Evolutionary conservation across 1,284 basidiomycete genomes (phyloP), one percentile per base, ranked within the genome.

Genomic region (Apiotrichum domesticum): DNA sequence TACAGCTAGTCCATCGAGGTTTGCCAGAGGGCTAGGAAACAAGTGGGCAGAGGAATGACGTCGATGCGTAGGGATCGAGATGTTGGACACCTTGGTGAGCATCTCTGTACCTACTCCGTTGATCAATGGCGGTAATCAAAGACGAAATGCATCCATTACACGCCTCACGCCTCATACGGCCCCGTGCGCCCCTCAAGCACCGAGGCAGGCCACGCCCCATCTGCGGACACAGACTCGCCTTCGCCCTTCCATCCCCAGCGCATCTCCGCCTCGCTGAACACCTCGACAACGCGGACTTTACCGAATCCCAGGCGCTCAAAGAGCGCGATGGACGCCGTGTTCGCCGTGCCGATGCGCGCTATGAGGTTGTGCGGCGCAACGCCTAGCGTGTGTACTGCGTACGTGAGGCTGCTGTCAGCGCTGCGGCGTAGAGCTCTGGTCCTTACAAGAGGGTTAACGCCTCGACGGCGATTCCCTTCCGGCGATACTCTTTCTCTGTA

Each of bases 251-350:
- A 61, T 32, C 67, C 69, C 61, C 68, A 78, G 4, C 79, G 80
- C 82, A 90, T 80, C 75, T 90, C 87, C 2, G 87, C 79, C 70
- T 92, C 87, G 35, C 81, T 76, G 66, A 88, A 91, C 13, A 90
- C 84, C 51, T 82, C 79, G 14, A 88, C 85, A 13, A 78, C 71
- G 67, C 85, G 85, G 37, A 82, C 83, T 35, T 85, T 73, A 33
- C 68, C 69, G 63, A 91, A 90, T 0, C 87, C 87, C 0, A 91
- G 79, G 57, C 80, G 82, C 65, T 81, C 75, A 67, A 90, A 90
- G 2, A 92, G 76, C 3, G 68, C 66, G 35, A 87, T 78, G 41
- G 83, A 85, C 0, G 81, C 68, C 8, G 56, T 63, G 65, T 87
- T 87, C 35, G 73, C 70, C 53, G 78, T 75, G 6, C 80, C 80